phyloP scores from a whole-genome alignment of 202 grass and related monocot species.

The Bolboschoenoplectus hybrid region DNA sequence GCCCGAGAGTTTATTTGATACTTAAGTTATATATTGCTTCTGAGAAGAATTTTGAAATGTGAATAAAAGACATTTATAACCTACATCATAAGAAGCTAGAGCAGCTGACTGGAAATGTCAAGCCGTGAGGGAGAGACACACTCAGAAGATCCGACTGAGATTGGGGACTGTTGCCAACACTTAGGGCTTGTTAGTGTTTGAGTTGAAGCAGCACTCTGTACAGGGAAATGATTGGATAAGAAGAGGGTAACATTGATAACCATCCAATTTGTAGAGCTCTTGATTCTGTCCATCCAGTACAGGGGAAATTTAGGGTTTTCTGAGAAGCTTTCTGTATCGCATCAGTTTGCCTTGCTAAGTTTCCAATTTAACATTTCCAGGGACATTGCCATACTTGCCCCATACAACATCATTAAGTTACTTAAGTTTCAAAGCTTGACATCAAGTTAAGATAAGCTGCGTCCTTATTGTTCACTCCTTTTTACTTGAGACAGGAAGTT shows the following conservation, averaged over 20 bases:
- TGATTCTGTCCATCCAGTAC: not conserved
- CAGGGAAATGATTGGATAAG: not conserved
- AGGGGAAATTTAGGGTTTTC: slow-evolving; percentile 14
- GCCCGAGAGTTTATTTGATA: not conserved
- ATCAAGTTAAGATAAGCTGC: slow-evolving; percentile 32
- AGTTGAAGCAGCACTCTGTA: not conserved
- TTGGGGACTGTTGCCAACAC: not conserved
- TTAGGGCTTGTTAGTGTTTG: not conserved
- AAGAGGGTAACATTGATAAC: not conserved
- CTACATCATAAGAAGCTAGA: not conserved
- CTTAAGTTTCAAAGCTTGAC: not conserved
- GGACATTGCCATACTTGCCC: not conserved
- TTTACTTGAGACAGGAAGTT: slow-evolving; percentile 63
- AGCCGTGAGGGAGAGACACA: no score
- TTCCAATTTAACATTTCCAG: not conserved
- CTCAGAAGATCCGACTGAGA: no score
- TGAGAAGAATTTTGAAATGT: not conserved
- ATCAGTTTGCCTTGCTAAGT: slow-evolving; percentile 10
- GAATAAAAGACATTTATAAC: not conserved
- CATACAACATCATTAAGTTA: not conserved
- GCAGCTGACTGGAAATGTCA: not conserved
- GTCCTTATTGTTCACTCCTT: slow-evolving; percentile 32
- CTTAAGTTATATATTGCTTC: not conserved
- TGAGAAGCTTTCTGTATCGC: not conserved
- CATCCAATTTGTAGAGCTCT: not conserved